Evolutionary conservation across 768 basidiomycete species (phyloP), one percentile per base, ranked within the genome.

Genomic region (Trametopsis cervina): DNA sequence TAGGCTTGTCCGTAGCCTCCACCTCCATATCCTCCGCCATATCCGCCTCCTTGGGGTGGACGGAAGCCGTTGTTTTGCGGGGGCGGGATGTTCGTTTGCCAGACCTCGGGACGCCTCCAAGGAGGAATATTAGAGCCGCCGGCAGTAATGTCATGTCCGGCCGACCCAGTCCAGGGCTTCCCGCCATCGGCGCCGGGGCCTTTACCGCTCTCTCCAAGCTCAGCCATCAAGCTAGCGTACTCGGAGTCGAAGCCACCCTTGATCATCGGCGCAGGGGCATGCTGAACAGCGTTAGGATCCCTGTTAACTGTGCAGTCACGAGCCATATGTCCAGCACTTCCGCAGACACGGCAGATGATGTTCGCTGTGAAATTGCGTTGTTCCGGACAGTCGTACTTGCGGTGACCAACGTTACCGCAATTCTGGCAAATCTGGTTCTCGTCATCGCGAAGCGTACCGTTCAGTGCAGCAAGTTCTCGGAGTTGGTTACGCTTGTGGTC

Each of bases 371-470:
- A 98, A 72, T 96, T 96, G 66, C 89, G 84, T 68, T 96, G 91
- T 70, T 97, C 91, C 15, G 94, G 93, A 66, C 96, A 99, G 68
- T 98, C 96, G 72, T 92, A 98, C 81, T 97, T 94, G 69, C 95
- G 86, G 63, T 97, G 94, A 50, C 93, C 93, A 55, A 92, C 79
- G 45, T 85, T 85, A 61, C 89, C 91, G 65, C 89, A 94, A 62
- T 95, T 95, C 71, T 98, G 94, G 71, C 96, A 99, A 53, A 97
- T 83, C 69, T 99, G 96, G 63, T 98, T 98, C 72, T 99, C 96
- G 65, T 99, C 96, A 62, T 99, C 96, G 58, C 96, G 93, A 47
- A 99, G 83, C 39, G 96, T 99, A 69, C 96, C 96, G 63, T 99
- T 99, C 48, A 99, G 72, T 17, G 93, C 93, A 15, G 96, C 96